Evolutionary conservation across 495 filamentous ascomycete species (phyloP).

Genomic region (Podospora sp.): DNA sequence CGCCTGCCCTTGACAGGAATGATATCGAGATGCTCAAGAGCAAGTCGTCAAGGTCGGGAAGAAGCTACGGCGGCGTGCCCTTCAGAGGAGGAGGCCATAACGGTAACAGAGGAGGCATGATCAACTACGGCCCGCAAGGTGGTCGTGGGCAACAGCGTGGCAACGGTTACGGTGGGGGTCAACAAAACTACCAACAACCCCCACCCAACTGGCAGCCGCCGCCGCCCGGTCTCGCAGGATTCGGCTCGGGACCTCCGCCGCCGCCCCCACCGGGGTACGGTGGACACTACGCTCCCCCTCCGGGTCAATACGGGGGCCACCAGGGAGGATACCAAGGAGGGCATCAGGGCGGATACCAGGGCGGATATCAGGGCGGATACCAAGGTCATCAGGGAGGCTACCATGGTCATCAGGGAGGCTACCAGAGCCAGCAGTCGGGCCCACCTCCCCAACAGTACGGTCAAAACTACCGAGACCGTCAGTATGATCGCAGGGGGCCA

Average conservation of each 20-base stretch:
- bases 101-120: constrained; percentile 37
- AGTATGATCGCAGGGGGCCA: constrained; percentile 15
- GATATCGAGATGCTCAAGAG: constrained; percentile 72
- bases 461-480: constrained; percentile 13
- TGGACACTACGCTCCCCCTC: constrained; percentile 15
- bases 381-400: constrained; percentile 17
- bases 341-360: constrained; percentile 22
- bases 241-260: constrained; percentile 50
- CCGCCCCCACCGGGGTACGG: constrained; percentile 43
- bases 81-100: constrained; percentile 34
- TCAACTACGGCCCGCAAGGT: constrained; percentile 46
- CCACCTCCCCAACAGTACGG: constrained; percentile 15
- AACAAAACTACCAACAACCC: constrained; percentile 36
- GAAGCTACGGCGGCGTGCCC: constrained; percentile 49
- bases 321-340: constrained; percentile 23
- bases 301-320: constrained; percentile 15
- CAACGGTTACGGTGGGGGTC: constrained; percentile 24
- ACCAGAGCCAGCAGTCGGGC: constrained; percentile 18
- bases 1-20: constrained; percentile 66
- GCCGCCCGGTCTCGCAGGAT: constrained; percentile 48
- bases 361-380: constrained; percentile 10
- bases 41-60: constrained; percentile 62
- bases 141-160: constrained; percentile 21
- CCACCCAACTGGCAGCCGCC: constrained; percentile 45
- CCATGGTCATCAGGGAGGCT: constrained; percentile 17